Evolutionary conservation across 139 green algal species (phyloP), one percentile per base, ranked within the genome.

Genomic region (Coelastrella sp.): DNA sequence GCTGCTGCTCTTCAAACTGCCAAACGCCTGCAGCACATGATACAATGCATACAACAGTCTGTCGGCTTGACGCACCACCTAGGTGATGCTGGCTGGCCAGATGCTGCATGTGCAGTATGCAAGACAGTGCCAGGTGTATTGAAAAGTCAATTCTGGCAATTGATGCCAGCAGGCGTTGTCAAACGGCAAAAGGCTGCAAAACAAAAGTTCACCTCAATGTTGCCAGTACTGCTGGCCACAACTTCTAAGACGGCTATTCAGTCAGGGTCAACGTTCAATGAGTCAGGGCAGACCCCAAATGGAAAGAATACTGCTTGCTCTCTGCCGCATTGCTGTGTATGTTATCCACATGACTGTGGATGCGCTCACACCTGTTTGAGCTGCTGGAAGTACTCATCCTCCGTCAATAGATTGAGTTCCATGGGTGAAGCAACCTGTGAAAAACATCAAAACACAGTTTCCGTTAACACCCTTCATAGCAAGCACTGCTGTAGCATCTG

Each of bases 331-430:
- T 85, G 79, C 49, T 68, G 79, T 19, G 20, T 49, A 17, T 35
- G 49, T 22, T 63, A 19, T 24, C 7, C 78, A 68, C 12, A 9
- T 61, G 11, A 27, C 24, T 14, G 0, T 15, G 78, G 22, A 61
- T 15, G 17, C 35, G 20, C 56, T 70, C 56, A 17, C 35, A 66
- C 66, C 35, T 63, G 14, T 35, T 79, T 78, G 7, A 80, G 24
- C 65, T 88, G 83, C 86, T 79, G 75, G 27, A 86, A 79, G 49
- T 91, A 91, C 22, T 92, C 87, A n/a, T 92, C 68, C 74, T 92
- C 89, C 63, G 85, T n/a, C 12, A 94, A 87, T 59, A 92, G 72
- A 59, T 94, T 90, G 27, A 92, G 68, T 87, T 94, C 92, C 7
- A 82, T 59, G 19, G 92, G 92, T 17, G 89, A 93, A 4, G 83